Conservation (phyloP, 2,329 filamentous ascomycete species). For the Nigrospora oryzae region DNA sequence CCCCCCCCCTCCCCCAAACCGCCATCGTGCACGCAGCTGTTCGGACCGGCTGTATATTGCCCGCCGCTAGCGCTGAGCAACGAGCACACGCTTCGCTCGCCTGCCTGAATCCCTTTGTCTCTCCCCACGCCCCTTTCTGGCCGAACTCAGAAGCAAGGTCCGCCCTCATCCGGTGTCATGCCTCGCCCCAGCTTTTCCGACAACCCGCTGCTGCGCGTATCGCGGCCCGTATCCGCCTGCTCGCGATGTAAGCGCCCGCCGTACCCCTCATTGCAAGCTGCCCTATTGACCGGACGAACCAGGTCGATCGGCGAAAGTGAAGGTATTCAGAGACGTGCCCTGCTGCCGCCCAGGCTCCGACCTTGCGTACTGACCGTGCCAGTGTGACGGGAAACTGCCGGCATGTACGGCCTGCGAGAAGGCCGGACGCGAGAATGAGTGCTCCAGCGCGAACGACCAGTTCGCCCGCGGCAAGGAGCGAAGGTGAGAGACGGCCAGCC, state of each 20-base stretch:
- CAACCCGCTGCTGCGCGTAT: constrained; percentile 60
- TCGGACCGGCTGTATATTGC: too few species aligned
- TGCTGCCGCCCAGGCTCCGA: neutral
- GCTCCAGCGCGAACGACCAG: constrained; percentile 90
- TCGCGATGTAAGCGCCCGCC: constrained; percentile 52
- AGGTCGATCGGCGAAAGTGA: constrained; percentile 87
- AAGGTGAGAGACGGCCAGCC: constrained; percentile 42
- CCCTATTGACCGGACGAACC: constrained; percentile 1
- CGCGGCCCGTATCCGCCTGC: constrained; percentile 71
- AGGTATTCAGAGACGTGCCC: constrained; percentile 36
- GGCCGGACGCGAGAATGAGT: constrained; percentile 76
- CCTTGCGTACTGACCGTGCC: constrained; percentile 8
- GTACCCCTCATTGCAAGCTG: constrained; percentile 1
- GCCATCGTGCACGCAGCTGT: too few species aligned
- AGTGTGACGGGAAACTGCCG: constrained; percentile 92
- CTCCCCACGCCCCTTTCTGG: too few species aligned
- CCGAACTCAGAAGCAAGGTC: too few species aligned
- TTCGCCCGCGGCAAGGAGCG: constrained; percentile 93
- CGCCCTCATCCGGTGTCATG: constrained; percentile 14
- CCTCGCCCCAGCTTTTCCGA: constrained; percentile 31
- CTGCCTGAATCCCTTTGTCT: too few species aligned
- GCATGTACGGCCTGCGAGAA: constrained; percentile 94
- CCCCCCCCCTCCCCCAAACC: too few species aligned
- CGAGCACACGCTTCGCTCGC: too few species aligned
- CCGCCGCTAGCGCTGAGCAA: too few species aligned